A percentile compares a stretch with the other conserved stretches of the same genome.
Conservation (phyloP, 1,284 basidiomycete genomes). For the Pascua guehoae region DNA sequence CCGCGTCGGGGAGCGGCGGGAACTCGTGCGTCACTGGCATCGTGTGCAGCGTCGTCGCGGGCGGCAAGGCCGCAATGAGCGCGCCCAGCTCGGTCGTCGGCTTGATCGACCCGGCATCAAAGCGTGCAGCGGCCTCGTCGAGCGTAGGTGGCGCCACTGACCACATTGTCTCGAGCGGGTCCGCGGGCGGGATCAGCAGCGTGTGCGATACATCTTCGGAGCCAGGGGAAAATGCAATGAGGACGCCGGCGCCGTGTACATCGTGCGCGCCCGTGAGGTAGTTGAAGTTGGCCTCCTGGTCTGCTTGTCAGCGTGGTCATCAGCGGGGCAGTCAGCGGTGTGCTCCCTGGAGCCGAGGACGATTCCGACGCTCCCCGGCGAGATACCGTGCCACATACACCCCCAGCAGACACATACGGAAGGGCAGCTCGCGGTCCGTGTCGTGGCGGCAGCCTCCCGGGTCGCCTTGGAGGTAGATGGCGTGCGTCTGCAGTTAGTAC, state of each 20-base stretch:
- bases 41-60: slow-evolving; percentile 38
- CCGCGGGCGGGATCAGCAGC: slow-evolving; percentile 70
- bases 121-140: slow-evolving; percentile 56
- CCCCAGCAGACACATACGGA: slow-evolving; percentile 53
- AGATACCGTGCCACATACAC: neutral
- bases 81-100: slow-evolving; percentile 53
- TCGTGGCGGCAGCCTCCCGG: slow-evolving; percentile 69
- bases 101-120: slow-evolving; percentile 60
- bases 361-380: too few species aligned
- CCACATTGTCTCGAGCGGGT: slow-evolving; percentile 75
- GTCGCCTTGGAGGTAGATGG: slow-evolving; percentile 48
- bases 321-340: too few species aligned
- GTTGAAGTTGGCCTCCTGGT: slow-evolving; percentile 78
- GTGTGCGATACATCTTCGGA: slow-evolving; percentile 48
- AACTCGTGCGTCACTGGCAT: slow-evolving; percentile 57
- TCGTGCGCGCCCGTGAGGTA: slow-evolving; percentile 71
- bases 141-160: slow-evolving; percentile 73
- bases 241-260: slow-evolving; percentile 64
- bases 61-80: slow-evolving; percentile 13
- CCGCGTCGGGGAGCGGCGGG: slow-evolving; percentile 58
- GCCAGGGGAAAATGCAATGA: slow-evolving; percentile 59
- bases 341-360: too few species aligned
- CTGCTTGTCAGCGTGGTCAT: slow-evolving; percentile 18
- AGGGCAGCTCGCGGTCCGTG: slow-evolving; percentile 78
- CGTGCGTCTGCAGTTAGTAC: slow-evolving; percentile 28